A percentile compares a stretch with the other conserved stretches of the same genome.
Conservation (phyloP, 2,329 filamentous ascomycete genomes). For the Aureobasidium sp. region DNA sequence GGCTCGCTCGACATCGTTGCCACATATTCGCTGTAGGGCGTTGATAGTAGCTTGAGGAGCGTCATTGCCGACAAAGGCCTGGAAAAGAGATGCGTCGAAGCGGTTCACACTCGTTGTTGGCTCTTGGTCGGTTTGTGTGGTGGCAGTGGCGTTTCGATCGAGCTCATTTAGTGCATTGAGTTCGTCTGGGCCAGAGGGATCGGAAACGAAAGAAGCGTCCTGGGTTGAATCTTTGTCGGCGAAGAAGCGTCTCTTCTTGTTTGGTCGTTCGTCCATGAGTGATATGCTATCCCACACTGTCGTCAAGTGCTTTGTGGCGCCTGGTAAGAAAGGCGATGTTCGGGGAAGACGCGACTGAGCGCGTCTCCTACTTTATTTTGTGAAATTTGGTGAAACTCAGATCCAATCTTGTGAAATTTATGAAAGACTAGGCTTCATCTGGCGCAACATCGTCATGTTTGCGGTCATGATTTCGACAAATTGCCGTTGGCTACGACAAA, state of each 20-base stretch:
- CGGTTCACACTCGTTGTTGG: constrained; percentile 20
- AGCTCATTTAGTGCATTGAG: constrained; percentile 23
- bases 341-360: constrained; percentile 15
- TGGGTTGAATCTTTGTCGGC: constrained; percentile 37
- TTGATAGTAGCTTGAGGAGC: constrained; percentile 37
- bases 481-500: not conserved
- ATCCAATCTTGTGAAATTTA: not conserved
- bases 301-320: not conserved
- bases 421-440: not conserved
- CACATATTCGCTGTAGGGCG: constrained; percentile 42
- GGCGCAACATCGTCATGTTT: not conserved
- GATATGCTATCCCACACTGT: constrained; percentile 20
- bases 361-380: constrained; percentile 1
- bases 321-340: not conserved
- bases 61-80: constrained; percentile 48
- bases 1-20: constrained; percentile 49
- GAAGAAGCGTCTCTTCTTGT: constrained; percentile 57
- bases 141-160: constrained; percentile 2
- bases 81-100: constrained; percentile 49
- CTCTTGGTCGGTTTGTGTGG: not conserved
- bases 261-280: constrained; percentile 45
- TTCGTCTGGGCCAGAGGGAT: constrained; percentile 26
- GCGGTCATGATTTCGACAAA: not conserved
- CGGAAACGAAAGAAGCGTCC: constrained; percentile 21
- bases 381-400: not conserved